phyloP scores from a whole-genome alignment of 352 stramenopile species.

The Pythium inflatum region DNA sequence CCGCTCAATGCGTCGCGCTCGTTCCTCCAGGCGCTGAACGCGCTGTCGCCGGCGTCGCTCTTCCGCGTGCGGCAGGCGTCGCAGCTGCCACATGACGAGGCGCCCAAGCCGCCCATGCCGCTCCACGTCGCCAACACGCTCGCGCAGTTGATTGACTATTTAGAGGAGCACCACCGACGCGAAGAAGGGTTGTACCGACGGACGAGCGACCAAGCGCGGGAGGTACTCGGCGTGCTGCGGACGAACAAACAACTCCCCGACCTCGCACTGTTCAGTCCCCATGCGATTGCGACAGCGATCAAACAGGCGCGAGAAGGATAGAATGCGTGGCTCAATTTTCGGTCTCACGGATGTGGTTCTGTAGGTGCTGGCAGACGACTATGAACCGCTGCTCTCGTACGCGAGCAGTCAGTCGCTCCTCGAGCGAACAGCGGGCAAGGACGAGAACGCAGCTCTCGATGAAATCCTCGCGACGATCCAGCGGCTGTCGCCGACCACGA shows the following conservation, averaged over 20 bases:
- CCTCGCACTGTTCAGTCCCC: constrained; percentile 44
- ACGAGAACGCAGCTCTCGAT: constrained; percentile 4
- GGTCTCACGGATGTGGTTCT: too few relatives aligned
- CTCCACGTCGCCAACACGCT: constrained; percentile 41
- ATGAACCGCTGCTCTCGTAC: constrained; percentile 50
- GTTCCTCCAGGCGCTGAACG: constrained; percentile 22
- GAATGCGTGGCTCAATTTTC: too few relatives aligned
- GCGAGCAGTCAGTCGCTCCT: constrained; percentile 42
- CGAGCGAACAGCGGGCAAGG: constrained; percentile 16
- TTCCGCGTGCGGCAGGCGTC: constrained; percentile 8
- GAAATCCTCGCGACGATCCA: constrained; percentile 40
- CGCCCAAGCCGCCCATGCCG: constrained; percentile 34
- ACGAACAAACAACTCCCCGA: too few relatives aligned
- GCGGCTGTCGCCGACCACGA: constrained; percentile 37
- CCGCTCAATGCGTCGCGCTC: constrained; percentile 14
- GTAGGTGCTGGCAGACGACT: constrained; percentile 46
- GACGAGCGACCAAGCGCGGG: constrained; percentile 29
- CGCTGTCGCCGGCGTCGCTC: constrained; percentile 25
- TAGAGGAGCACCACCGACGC: constrained; percentile 46
- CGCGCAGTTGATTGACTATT: constrained; percentile 46
- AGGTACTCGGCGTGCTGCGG: too few relatives aligned
- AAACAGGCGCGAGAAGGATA: constrained; percentile 50
- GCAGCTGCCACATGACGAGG: background rate
- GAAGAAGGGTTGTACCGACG: constrained; percentile 60
- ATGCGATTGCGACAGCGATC: constrained; percentile 48